Evolutionary conservation across 2,329 filamentous ascomycete genomes (phyloP), one percentile per base, ranked within the genome.

Genomic region (Aspergillus carbonarius): DNA sequence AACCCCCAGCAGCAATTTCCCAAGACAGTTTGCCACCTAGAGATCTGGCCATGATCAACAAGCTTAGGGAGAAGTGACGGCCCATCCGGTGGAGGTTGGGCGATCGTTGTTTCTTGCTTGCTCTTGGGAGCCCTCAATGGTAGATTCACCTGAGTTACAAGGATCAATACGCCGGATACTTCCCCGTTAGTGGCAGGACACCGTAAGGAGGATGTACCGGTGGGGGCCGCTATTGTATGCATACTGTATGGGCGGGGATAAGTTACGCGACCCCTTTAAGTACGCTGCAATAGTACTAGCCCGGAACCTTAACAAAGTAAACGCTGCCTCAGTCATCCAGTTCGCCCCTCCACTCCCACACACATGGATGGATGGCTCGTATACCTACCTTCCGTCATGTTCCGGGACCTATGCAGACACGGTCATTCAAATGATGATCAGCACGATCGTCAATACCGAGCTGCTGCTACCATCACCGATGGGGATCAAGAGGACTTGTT

Each of bases 361-460:
- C 32, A 25, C 44, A 48, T 15, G 27, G 27, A n/a, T n/a, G n/a
- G 9, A 48, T 30, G 44, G 12, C 44, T 48, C 44, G 9, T 30
- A 17, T 3, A 15, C 17, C 44, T 3, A 15, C 17, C 44, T 48
- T 48, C 44, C 44, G 44, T 12, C 44, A 17, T 12, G 18, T 18
- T 15, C 44, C 44, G 42, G 8, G 2, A 17, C 23, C 37, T 4
- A 8, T 44, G 51, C 25, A 37, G 17, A 23, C 13, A n/a, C 27
- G 18, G 37, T 37, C 18, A 40, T 44, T 18, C n/a, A 54, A 42
- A 54, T 54, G 39, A 54, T 32, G 51, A 54, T 54, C 51, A 44
- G 20, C 51, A 30, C n/a, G n/a, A 54, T 53, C 44, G 35, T 53
- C 50, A 10, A 30, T 20, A 53, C 9, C 17, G 23, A 15, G 37